Evolutionary conservation across 2,329 filamentous ascomycete genomes (phyloP), one percentile per base, ranked within the genome.

Genomic region (Aureobasidium namibiae): DNA sequence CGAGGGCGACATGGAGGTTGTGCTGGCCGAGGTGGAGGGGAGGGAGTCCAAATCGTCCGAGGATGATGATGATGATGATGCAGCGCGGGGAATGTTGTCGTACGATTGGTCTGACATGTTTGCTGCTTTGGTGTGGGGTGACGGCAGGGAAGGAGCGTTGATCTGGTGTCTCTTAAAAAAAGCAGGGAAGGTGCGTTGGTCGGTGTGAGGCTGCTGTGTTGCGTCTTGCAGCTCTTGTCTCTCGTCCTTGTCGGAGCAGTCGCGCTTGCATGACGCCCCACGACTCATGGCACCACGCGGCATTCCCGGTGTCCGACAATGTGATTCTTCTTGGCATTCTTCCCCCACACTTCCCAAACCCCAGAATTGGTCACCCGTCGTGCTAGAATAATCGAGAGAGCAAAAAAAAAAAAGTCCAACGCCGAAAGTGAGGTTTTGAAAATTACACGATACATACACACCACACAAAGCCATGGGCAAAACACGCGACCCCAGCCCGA

Each of bases 1-100:
- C 58, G 66, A 70, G n/a, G 76, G 76, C 59, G 74, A 78, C 61
- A 74, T 72, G 3, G 77, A 76, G 31, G 77, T 80, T 39, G 74
- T 76, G 50, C 71, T 73, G 59, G 80, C 78, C 4, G 80, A 78
- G 24, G 80, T 76, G 11, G 76, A 79, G 41, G 77, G 78, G 4
- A 80, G 69, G 16, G 77, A 80, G 66, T 80, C 76, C 63, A 80
- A 67, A 61, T 78, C 76, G 64, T 69, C 67, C 45, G 69, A 66
- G 59, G 61, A 59, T 23, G n/a, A n/a, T n/a, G n/a, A n/a, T n/a
- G n/a, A 56, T 54, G 48, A n/a, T n/a, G 61, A 45, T 7, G 59
- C 54, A n/a, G 65, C 60, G 10, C 45, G 49, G 39, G 60, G 61
- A 48, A 76, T 70, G 53, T 80, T 80, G 58, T 85, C 87, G 23